phyloP scores from a whole-genome alignment of 495 filamentous ascomycete species.

The Podospora bellae-mahoneyi region DNA sequence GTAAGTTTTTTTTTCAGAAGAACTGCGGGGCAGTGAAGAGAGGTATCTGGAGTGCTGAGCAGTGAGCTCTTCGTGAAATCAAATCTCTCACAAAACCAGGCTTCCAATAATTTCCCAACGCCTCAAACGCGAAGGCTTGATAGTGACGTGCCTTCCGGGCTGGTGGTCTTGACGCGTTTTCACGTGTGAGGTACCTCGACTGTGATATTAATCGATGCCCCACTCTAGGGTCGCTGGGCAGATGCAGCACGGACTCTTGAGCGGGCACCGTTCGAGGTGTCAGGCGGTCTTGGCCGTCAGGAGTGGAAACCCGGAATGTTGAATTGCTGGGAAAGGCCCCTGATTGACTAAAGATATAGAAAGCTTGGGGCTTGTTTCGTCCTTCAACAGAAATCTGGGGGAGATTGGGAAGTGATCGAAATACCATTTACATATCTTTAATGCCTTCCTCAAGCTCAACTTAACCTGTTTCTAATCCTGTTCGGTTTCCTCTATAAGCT shows the following conservation, averaged over 20 bases:
- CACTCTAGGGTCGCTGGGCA: conserved; percentile 13
- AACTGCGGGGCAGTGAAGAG: not conserved
- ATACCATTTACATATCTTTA: not conserved
- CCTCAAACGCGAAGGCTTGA: conserved; percentile 1
- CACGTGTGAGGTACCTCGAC: conserved; percentile 17
- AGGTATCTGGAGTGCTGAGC: not conserved
- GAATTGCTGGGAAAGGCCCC: conserved; percentile 6
- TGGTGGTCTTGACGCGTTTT: conserved; percentile 15
- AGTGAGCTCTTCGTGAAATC: not conserved
- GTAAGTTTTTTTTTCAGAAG: not conserved
- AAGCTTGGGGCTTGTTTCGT: not conserved
- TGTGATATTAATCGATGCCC: not conserved
- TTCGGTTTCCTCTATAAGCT: not conserved
- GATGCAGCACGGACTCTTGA: not conserved
- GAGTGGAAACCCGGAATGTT: not conserved
- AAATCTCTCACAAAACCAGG: not conserved
- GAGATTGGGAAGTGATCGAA: not conserved
- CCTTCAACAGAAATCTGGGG: not conserved
- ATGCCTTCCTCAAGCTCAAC: not conserved
- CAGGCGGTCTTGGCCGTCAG: not conserved
- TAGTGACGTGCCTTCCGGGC: conserved; percentile 14
- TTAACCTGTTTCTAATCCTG: not conserved
- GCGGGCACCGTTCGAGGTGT: conserved; percentile 17
- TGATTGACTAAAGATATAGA: not conserved
- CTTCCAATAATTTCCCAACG: not conserved